Conservation (phyloP, 176 grass and related monocot genomes). For the Triticum urartu region DNA sequence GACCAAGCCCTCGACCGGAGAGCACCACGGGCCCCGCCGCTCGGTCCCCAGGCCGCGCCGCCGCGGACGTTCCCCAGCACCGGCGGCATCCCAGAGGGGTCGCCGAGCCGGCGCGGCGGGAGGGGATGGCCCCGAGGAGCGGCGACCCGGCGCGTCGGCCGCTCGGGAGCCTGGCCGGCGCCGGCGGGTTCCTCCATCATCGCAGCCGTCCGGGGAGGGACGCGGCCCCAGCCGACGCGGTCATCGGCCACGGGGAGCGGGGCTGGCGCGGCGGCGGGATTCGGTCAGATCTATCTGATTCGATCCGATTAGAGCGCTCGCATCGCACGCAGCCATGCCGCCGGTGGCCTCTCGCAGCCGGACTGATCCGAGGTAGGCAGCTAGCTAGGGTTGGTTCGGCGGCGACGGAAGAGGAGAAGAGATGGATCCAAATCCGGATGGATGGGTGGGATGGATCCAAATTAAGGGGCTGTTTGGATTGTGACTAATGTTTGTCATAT, state of each 20-base stretch:
- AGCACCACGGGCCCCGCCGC: no score
- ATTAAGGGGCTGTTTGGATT: no score
- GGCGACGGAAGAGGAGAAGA: no score
- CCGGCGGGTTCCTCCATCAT: conserved; percentile 26
- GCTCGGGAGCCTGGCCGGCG: not conserved
- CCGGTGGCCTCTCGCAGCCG: not conserved
- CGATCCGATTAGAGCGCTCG: not conserved
- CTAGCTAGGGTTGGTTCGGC: no score
- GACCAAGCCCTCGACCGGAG: no score
- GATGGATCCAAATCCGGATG: no score
- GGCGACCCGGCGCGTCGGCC: not conserved
- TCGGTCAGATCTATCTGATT: not conserved
- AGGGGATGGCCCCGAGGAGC: not conserved
- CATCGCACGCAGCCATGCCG: not conserved
- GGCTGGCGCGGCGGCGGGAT: no score
- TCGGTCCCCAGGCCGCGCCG: no score
- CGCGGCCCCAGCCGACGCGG: not conserved
- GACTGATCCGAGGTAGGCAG: no score
- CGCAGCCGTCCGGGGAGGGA: not conserved
- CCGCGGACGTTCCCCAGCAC: not conserved
- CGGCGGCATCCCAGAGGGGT: not conserved
- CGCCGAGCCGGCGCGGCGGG: not conserved
- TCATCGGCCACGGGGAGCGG: conserved; percentile 16
- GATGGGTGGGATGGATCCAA: no score
- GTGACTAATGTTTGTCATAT: no score